Evolutionary conservation across 1,139 yeast genomes (phyloP).

Genomic region (Kurtzmaniella quercitrusa): DNA sequence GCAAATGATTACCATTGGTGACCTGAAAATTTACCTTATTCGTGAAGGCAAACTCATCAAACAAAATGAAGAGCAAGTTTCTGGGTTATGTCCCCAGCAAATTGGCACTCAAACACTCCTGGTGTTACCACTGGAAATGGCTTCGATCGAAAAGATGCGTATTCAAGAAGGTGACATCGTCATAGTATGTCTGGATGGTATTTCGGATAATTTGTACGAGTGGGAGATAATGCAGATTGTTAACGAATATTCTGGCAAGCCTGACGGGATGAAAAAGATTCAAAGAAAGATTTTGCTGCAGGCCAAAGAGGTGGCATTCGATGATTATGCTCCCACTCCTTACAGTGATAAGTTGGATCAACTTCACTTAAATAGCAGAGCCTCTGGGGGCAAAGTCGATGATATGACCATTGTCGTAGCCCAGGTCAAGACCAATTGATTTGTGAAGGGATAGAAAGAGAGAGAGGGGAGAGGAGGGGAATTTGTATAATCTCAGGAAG

Average conservation of each 20-base stretch:
- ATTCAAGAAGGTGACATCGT: conserved; percentile 40
- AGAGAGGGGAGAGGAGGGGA: too few relatives aligned
- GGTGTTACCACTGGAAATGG: conserved; percentile 45
- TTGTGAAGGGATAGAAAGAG: conserved; percentile 8
- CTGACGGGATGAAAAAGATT: conserved; percentile 30
- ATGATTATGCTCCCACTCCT: conserved; percentile 52
- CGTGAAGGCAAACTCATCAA: conserved; percentile 44
- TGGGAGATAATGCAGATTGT: conserved; percentile 41
- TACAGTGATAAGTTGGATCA: conserved; percentile 49
- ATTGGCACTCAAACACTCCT: conserved; percentile 50
- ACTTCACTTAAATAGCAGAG: conserved; percentile 26
- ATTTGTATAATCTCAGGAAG: background rate
- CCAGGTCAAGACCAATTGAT: conserved; percentile 26
- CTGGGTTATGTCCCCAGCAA: conserved; percentile 50
- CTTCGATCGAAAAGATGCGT: conserved; percentile 42
- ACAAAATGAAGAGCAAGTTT: conserved; percentile 45
- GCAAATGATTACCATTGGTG: conserved; percentile 54
- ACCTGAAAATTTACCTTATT: conserved; percentile 46
- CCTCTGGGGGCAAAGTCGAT: conserved; percentile 53
- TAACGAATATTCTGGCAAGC: conserved; percentile 26
- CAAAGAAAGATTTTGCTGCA: conserved; percentile 37
- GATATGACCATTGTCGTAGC: conserved; percentile 53
- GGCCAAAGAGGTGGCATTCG: conserved; percentile 51
- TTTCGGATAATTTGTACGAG: conserved; percentile 49
- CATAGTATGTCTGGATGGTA: conserved; percentile 51